A percentile compares a stretch with the other conserved stretches of the same genome.
Evolutionary conservation across 1,284 basidiomycete species (phyloP).

Genomic region (Pterula multifida): DNA sequence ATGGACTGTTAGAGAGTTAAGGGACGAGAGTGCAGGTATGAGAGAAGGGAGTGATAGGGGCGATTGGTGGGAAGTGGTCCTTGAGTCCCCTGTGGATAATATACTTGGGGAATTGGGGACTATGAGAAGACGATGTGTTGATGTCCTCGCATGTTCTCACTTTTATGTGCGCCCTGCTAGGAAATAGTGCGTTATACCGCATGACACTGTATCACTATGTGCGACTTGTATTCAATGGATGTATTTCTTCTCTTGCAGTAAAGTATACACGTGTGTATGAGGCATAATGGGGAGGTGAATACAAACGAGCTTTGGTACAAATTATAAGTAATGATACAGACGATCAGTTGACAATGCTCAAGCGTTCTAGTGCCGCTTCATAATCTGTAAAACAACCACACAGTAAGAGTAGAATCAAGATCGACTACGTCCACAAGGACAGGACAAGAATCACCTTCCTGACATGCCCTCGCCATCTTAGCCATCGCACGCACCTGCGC

Average conservation of each 20-base stretch:
- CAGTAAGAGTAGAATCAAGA: too few relatives aligned
- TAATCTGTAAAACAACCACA: not conserved
- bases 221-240: not conserved
- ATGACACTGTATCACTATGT: not conserved
- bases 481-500: not conserved
- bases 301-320: not conserved
- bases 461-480: not conserved
- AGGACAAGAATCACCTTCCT: not conserved
- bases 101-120: not conserved
- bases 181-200: not conserved
- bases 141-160: not conserved
- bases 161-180: not conserved
- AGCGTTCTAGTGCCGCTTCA: not conserved
- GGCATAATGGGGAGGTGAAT: too few relatives aligned
- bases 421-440: too few relatives aligned
- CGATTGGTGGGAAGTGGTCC: not conserved
- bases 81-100: not conserved
- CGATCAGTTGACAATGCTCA: not conserved
- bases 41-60: not conserved
- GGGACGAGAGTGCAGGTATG: not conserved
- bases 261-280: too few relatives aligned
- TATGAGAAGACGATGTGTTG: not conserved
- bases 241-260: too few relatives aligned
- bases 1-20: not conserved
- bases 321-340: not conserved